Conservation (phyloP, 345 rosid genomes). For the Xanthoceras sorbifolium region DNA sequence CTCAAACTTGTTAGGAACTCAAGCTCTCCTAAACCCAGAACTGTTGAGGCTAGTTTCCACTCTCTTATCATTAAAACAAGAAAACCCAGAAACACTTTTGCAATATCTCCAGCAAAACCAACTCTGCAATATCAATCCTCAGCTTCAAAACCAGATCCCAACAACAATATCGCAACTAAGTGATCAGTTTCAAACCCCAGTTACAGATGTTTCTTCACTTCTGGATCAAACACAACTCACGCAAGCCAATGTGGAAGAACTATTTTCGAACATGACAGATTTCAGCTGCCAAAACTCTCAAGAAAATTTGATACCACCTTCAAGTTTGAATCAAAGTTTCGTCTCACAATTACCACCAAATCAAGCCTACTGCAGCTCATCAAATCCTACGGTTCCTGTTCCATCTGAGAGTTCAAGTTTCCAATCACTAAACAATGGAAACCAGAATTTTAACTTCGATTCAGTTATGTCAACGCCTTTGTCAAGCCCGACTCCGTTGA, state of each 20-base stretch:
- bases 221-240: constrained; percentile 32
- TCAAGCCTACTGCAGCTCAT: constrained; percentile 12
- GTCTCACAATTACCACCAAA: constrained; percentile 26
- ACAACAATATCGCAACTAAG: constrained; percentile 15
- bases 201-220: constrained; percentile 19
- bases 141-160: constrained; percentile 29
- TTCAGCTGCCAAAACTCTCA: constrained; percentile 28
- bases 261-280: constrained; percentile 23
- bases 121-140: constrained; percentile 12
- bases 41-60: constrained; percentile 42
- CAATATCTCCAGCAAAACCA: constrained; percentile 48
- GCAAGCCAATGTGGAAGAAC: constrained; percentile 25
- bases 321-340: constrained; percentile 23
- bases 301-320: constrained; percentile 22
- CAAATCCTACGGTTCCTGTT: constrained; percentile 20
- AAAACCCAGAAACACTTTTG: constrained; percentile 40
- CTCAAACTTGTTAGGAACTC: constrained; percentile 48
- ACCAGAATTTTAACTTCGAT: constrained; percentile 50
- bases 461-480: constrained; percentile 62
- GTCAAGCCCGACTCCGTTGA: constrained; percentile 50
- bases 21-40: constrained; percentile 53
- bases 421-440: constrained; percentile 28
- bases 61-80: constrained; percentile 48
- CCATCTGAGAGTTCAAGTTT: constrained; percentile 34
- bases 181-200: constrained; percentile 23